phyloP scores from a whole-genome alignment of 2,329 filamentous ascomycete genomes.

The Aspergillus luchuensis region DNA sequence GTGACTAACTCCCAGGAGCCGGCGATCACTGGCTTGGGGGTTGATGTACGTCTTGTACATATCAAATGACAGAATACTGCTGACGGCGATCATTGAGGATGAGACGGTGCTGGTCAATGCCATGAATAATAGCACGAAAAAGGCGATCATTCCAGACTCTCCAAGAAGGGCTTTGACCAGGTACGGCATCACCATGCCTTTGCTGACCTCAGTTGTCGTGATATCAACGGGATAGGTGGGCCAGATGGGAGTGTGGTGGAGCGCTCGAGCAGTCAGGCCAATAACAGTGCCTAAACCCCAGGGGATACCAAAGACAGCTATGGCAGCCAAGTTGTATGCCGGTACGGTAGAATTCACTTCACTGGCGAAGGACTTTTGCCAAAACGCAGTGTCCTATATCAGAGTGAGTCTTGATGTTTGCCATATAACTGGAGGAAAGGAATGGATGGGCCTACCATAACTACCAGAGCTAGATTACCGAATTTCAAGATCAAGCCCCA shows the following conservation, averaged over 20 bases:
- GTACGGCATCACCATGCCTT: conserved; percentile 53
- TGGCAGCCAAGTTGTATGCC: conserved; percentile 49
- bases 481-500: conserved; percentile 53
- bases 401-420: background rate
- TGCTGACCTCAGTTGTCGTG: conserved; percentile 44
- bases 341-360: conserved; percentile 52
- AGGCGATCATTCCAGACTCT: conserved; percentile 44
- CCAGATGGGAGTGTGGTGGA: conserved; percentile 51
- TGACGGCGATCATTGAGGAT: conserved; percentile 55
- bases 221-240: conserved; percentile 47
- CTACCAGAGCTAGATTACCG: conserved; percentile 52
- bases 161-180: conserved; percentile 49
- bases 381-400: conserved; percentile 52
- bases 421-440: background rate
- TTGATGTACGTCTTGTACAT: conserved; percentile 56
- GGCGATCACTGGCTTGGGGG: conserved; percentile 46
- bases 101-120: conserved; percentile 54
- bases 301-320: conserved; percentile 52
- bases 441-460: conserved; percentile 43
- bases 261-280: conserved; percentile 47
- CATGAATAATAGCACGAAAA: conserved; percentile 56
- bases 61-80: conserved; percentile 54
- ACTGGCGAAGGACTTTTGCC: conserved; percentile 56
- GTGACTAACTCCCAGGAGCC: conserved; percentile 50
- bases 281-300: conserved; percentile 53